Evolutionary conservation across 768 basidiomycete genomes (phyloP).

Genomic region (Kwoniella sp.): DNA sequence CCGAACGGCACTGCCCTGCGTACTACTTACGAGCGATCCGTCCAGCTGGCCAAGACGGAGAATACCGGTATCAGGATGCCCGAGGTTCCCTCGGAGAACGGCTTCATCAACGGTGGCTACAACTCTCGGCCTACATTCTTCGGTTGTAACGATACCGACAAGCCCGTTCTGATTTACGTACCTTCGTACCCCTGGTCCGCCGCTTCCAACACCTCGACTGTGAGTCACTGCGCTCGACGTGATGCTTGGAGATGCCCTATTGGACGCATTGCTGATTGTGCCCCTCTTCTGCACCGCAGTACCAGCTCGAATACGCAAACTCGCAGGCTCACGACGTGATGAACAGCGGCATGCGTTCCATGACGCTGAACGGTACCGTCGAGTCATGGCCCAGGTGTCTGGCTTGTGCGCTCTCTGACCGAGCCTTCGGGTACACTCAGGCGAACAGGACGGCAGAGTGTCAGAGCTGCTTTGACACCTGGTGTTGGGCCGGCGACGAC

Average conservation of each 20-base stretch:
- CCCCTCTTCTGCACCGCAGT: conserved; percentile 26
- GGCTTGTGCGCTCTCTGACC: conserved; percentile 64
- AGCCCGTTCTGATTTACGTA: conserved; percentile 67
- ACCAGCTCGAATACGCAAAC: conserved; percentile 60
- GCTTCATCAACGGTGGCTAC: conserved; percentile 46
- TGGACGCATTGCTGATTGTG: too few relatives aligned
- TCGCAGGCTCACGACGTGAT: conserved; percentile 60
- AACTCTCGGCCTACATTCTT: conserved; percentile 45
- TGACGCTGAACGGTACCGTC: conserved; percentile 58
- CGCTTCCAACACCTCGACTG: conserved; percentile 42
- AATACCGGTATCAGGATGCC: conserved; percentile 44
- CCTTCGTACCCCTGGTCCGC: conserved; percentile 61
- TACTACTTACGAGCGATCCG: conserved; percentile 34
- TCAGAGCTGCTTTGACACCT: conserved; percentile 45
- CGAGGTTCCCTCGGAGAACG: conserved; percentile 39
- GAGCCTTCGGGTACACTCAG: conserved; percentile 45
- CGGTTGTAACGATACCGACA: conserved; percentile 53
- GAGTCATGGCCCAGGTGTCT: conserved; percentile 62
- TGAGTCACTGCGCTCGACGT: conserved; percentile 13
- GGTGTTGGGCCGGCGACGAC: conserved; percentile 48
- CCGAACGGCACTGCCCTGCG: conserved; percentile 63
- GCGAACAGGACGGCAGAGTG: conserved; percentile 37
- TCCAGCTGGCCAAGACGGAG: conserved; percentile 15
- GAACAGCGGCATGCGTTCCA: conserved; percentile 57
- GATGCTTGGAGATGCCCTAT: too few relatives aligned